Evolutionary conservation across 768 basidiomycete genomes (phyloP).

Genomic region (Pilatotrama ljubarskyi): DNA sequence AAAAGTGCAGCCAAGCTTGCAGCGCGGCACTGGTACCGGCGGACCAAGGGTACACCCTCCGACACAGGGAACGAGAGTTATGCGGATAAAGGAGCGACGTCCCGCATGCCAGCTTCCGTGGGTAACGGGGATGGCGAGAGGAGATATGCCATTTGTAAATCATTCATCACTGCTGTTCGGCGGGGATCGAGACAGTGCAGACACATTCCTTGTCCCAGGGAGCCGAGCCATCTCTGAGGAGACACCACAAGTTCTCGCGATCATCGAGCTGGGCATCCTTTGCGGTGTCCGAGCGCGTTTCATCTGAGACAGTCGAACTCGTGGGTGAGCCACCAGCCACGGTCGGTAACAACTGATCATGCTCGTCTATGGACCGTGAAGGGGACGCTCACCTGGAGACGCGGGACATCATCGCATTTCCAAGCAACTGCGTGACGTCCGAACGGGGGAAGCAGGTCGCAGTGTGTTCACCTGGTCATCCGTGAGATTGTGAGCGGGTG

Average conservation of each 20-base stretch:
- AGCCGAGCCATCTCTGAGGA: background rate
- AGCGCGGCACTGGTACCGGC: constrained; percentile 6
- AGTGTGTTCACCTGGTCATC: background rate
- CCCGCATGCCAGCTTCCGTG: constrained; percentile 1
- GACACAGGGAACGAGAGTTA: constrained; percentile 10
- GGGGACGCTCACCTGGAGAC: background rate
- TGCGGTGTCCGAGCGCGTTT: background rate
- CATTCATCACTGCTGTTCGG: background rate
- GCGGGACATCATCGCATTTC: background rate
- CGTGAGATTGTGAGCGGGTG: constrained; percentile 1
- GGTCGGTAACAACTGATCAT: background rate
- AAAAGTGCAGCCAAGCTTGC: constrained; percentile 7
- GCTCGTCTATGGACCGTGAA: background rate
- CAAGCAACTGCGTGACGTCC: background rate
- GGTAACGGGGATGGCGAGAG: background rate
- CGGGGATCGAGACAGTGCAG: background rate
- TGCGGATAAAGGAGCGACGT: background rate
- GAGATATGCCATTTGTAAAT: background rate
- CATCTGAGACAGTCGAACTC: background rate
- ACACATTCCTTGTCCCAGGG: background rate
- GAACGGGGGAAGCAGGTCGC: background rate
- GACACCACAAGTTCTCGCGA: constrained; percentile 10
- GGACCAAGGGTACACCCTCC: constrained; percentile 8
- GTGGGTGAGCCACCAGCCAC: background rate
- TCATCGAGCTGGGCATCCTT: constrained; percentile 1